Percentiles rank a stretch among this genome's conserved stretches.
Conservation (phyloP, 352 stramenopile genomes). For the Pythium monospermum region DNA sequence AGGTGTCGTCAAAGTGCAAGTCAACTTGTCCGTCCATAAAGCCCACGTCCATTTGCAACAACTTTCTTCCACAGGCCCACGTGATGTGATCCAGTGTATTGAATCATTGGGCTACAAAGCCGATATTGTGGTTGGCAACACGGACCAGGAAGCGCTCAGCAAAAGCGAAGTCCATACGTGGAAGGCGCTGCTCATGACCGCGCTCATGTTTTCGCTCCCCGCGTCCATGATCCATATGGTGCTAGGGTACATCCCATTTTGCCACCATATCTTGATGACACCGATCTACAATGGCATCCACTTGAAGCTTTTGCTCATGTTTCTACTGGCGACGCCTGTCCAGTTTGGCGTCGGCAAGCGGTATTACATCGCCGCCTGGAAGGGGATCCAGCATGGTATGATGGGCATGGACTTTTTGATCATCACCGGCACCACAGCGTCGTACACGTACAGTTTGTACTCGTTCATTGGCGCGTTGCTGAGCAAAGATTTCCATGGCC, state of each 20-base stretch:
- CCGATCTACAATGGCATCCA: slow-evolving; percentile 70
- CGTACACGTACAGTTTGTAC: slow-evolving; percentile 83
- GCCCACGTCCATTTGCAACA: slow-evolving; percentile 77
- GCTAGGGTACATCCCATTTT: slow-evolving; percentile 66
- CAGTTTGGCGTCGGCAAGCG: slow-evolving; percentile 77
- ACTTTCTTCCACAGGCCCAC: slow-evolving; percentile 64
- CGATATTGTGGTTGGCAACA: slow-evolving; percentile 46
- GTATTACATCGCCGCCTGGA: slow-evolving; percentile 82
- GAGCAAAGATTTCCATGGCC: slow-evolving; percentile 56
- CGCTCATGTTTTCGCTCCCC: slow-evolving; percentile 80
- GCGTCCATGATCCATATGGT: slow-evolving; percentile 88
- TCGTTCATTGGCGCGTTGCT: slow-evolving; percentile 66
- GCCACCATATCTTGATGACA: slow-evolving; percentile 68
- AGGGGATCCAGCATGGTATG: slow-evolving; percentile 75
- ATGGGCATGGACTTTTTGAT: slow-evolving; percentile 90
- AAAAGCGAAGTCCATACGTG: slow-evolving; percentile 76
- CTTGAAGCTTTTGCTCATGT: slow-evolving; percentile 81
- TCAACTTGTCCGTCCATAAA: slow-evolving; percentile 64
- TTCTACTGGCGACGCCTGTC: slow-evolving; percentile 73
- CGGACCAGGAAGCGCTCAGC: slow-evolving; percentile 60
- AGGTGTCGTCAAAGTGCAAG: slow-evolving; percentile 66
- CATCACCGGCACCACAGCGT: slow-evolving; percentile 76
- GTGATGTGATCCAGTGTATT: slow-evolving; percentile 70
- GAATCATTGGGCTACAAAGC: slow-evolving; percentile 52
- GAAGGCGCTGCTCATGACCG: slow-evolving; percentile 59